These are phyloP conservation scores for Lepraria neglecta DNA, from an alignment of 495 filamentous ascomycete genomes.

Conservation along the genomic window DNA sequence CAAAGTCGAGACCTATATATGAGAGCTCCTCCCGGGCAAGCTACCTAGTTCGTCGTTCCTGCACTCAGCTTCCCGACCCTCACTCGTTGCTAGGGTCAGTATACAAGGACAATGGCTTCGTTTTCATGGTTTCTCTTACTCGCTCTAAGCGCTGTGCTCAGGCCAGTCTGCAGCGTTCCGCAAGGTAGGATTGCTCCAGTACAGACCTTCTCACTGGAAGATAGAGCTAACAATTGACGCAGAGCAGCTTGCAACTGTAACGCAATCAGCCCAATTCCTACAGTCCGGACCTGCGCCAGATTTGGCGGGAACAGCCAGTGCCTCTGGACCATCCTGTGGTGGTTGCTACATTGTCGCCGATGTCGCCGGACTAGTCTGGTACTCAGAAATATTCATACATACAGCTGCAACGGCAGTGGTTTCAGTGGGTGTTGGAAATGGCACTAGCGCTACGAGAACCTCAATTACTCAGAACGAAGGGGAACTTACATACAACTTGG, in stretches of 20 bases:
- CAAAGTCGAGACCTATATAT: slow-evolving; percentile 16
- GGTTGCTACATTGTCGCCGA: slow-evolving; percentile 26
- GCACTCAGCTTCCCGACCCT: neutral
- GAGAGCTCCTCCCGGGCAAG: slow-evolving; percentile 11
- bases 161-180: neutral
- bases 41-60: neutral
- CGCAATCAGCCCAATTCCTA: slow-evolving; percentile 10
- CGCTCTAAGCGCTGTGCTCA: slow-evolving; percentile 1
- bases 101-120: slow-evolving; percentile 1
- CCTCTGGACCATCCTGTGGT: slow-evolving; percentile 11
- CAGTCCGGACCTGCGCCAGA: slow-evolving; percentile 18
- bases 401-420: slow-evolving; percentile 24
- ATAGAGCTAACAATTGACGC: slow-evolving; percentile 1
- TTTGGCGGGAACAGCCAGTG: slow-evolving; percentile 9
- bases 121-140: neutral
- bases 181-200: slow-evolving; percentile 4
- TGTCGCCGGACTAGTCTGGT: slow-evolving; percentile 28
- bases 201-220: neutral
- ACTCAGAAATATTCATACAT: slow-evolving; percentile 27
- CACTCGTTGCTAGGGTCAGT: neutral
- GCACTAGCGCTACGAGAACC: slow-evolving; percentile 23
- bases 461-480: slow-evolving; percentile 23
- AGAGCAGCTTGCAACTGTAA: slow-evolving; percentile 18
- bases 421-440: slow-evolving; percentile 21
- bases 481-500: slow-evolving; percentile 23